These are phyloP conservation scores for Platanus orientalis DNA, from an alignment of 164 flowering plant genomes.

Conservation along the genomic window DNA sequence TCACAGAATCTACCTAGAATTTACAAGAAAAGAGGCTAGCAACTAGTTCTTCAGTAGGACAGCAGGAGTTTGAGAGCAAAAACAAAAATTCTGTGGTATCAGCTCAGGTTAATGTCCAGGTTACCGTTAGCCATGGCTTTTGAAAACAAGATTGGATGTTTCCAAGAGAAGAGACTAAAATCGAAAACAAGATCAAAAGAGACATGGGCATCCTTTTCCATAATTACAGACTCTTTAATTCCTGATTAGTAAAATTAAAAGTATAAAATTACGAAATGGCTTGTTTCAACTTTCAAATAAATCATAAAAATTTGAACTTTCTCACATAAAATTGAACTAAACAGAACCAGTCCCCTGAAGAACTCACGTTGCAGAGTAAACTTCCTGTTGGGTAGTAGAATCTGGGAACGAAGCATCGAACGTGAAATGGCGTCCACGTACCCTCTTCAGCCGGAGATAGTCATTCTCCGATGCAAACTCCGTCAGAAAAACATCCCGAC, in stretches of 20 bases:
- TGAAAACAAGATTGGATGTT: neutral
- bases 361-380: conserved; percentile 82
- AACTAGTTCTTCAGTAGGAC: neutral
- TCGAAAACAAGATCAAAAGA: too few relatives aligned
- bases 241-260: too few relatives aligned
- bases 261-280: too few relatives aligned
- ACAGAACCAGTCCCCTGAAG: too few relatives aligned
- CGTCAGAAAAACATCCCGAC: conserved; percentile 66
- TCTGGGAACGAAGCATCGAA: conserved; percentile 87
- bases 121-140: too few relatives aligned
- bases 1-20: neutral
- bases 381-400: conserved; percentile 66
- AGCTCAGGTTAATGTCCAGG: too few relatives aligned
- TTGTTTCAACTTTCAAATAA: too few relatives aligned
- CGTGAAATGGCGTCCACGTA: conserved; percentile 80
- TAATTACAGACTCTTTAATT: neutral
- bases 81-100: neutral
- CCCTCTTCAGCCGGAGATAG: conserved; percentile 81
- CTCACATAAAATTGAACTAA: too few relatives aligned
- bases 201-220: neutral
- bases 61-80: neutral
- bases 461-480: conserved; percentile 78
- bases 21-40: neutral
- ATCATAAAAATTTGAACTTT: too few relatives aligned
- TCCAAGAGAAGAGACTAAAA: neutral